phyloP scores from a whole-genome alignment of 495 filamentous ascomycete species.

The Bacidia gigantensis region DNA sequence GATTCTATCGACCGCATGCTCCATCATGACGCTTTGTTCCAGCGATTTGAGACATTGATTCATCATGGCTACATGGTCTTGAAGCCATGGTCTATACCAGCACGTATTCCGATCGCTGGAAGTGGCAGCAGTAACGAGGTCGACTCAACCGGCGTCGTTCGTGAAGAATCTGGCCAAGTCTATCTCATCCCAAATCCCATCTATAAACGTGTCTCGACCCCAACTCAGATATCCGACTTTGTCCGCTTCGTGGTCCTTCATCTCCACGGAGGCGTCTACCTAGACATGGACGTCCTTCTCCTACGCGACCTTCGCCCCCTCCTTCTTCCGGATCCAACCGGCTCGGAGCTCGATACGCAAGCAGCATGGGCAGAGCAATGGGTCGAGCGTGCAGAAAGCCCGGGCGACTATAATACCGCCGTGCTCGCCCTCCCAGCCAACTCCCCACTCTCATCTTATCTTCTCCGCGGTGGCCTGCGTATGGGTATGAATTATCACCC shows the following conservation, averaged over 20 bases:
- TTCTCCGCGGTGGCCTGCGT: slow-evolving; percentile 40
- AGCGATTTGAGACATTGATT: slow-evolving; percentile 38
- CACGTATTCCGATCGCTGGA: slow-evolving; percentile 32
- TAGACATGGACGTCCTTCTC: slow-evolving; percentile 46
- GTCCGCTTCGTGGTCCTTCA: slow-evolving; percentile 43
- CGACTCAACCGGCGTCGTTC: slow-evolving; percentile 42
- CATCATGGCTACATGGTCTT: slow-evolving; percentile 38
- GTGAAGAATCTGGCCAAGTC: slow-evolving; percentile 34
- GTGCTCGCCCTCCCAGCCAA: slow-evolving; percentile 43
- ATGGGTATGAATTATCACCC: slow-evolving; percentile 49
- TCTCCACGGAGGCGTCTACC: slow-evolving; percentile 40
- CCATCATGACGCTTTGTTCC: slow-evolving; percentile 34
- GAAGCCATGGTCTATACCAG: slow-evolving; percentile 40
- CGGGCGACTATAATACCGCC: slow-evolving; percentile 46
- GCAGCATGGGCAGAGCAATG: slow-evolving; percentile 43
- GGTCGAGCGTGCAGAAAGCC: slow-evolving; percentile 34
- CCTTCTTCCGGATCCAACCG: slow-evolving; percentile 26
- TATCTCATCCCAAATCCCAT: slow-evolving; percentile 7
- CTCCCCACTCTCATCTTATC: slow-evolving; percentile 39
- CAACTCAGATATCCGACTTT: slow-evolving; percentile 31
- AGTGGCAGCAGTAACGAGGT: slow-evolving; percentile 34
- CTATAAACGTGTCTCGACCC: slow-evolving; percentile 20
- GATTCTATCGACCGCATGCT: slow-evolving; percentile 36
- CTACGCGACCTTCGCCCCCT: slow-evolving; percentile 42
- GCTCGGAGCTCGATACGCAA: slow-evolving; percentile 14